Conservation (phyloP, 441 rosid species). For the Erysimum cheiri region DNA sequence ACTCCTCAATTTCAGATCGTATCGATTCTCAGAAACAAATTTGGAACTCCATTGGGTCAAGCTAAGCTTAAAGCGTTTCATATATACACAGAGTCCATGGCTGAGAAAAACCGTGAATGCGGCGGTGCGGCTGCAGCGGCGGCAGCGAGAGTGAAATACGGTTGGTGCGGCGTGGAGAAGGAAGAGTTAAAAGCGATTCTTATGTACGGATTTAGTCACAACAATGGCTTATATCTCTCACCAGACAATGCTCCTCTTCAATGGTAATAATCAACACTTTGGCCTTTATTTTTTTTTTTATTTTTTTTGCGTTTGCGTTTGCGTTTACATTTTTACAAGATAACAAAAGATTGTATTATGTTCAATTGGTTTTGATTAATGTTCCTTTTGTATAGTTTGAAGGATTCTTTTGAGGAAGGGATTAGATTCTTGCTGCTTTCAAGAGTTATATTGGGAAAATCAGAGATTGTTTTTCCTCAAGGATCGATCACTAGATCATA, state of each 20-base stretch:
- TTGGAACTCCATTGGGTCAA: conserved; percentile 8
- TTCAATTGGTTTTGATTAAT: no score
- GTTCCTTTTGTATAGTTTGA: not conserved
- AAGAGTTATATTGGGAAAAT: conserved; percentile 64
- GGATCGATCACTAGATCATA: conserved; percentile 48
- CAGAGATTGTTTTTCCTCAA: conserved; percentile 53
- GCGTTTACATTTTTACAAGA: no score
- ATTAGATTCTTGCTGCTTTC: conserved; percentile 65
- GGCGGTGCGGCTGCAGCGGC: conserved; percentile 4
- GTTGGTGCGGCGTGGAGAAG: conserved; percentile 29
- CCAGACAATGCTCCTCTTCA: conserved; percentile 26
- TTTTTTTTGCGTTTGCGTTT: not conserved
- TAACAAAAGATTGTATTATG: no score
- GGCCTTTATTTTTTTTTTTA: not conserved
- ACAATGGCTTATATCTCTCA: conserved; percentile 24
- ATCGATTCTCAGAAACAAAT: conserved; percentile 28
- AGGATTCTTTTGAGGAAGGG: conserved; percentile 44
- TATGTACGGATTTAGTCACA: conserved; percentile 28
- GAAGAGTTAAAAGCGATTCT: conserved; percentile 27
- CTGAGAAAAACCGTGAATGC: conserved; percentile 20
- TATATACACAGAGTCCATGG: conserved; percentile 16
- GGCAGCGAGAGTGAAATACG: conserved; percentile 33
- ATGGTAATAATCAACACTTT: conserved; percentile 17
- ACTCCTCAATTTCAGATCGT: conserved; percentile 1
- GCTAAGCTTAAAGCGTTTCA: conserved; percentile 38